phyloP scores from a whole-genome alignment of 1,284 basidiomycete genomes.

The Pisolithus thermaeus region DNA sequence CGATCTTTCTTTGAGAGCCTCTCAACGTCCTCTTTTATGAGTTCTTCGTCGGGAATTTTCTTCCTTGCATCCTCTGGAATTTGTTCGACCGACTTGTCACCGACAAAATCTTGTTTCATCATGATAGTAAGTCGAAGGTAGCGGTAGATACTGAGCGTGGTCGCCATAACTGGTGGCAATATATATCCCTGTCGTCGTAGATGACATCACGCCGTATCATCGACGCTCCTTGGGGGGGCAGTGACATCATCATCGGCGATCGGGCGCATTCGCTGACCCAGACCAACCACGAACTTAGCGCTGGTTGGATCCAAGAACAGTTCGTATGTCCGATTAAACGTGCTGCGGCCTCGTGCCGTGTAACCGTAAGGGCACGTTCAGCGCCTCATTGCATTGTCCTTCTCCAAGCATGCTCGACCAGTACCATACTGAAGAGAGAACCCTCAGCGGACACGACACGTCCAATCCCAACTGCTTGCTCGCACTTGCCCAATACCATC shows the following conservation, averaged over 20 bases:
- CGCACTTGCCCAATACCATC: not conserved
- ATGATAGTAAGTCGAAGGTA: not conserved
- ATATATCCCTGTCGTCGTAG: not conserved
- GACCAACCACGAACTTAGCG: too few species aligned
- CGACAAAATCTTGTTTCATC: constrained; percentile 11
- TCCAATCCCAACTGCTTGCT: not conserved
- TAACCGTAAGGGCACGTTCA: not conserved
- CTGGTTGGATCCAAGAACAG: too few species aligned
- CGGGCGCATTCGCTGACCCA: too few species aligned
- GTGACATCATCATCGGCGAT: too few species aligned
- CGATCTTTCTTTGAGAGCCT: constrained; percentile 6
- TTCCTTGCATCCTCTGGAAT: constrained; percentile 10
- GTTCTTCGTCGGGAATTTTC: constrained; percentile 18
- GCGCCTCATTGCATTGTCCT: not conserved
- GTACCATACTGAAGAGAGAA: not conserved
- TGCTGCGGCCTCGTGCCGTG: not conserved
- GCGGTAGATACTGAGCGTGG: too few species aligned
- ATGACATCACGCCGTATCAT: not conserved
- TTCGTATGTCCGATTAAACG: not conserved
- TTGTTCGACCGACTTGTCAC: constrained; percentile 14
- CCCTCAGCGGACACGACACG: not conserved
- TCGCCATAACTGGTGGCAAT: too few species aligned
- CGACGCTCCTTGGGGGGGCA: not conserved
- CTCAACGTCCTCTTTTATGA: constrained; percentile 9
- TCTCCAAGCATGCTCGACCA: not conserved